Conservation (phyloP, 352 stramenopile species). For the Halophytophthora batemanensis region DNA sequence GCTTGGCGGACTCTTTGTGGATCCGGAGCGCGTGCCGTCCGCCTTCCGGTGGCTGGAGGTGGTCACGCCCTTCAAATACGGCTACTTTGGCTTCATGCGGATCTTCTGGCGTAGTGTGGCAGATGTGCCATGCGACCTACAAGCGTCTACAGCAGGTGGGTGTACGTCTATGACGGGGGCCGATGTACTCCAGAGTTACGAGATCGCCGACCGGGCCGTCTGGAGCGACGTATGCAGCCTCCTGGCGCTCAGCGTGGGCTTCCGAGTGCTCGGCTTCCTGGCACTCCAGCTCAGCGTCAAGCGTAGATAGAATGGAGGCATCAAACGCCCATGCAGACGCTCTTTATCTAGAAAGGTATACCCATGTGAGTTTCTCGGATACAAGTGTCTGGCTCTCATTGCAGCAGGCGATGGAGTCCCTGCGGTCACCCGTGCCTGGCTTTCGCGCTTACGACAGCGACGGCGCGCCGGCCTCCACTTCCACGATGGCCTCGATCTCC, state of each 20-base stretch:
- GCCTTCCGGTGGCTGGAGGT: slow-evolving; percentile 47
- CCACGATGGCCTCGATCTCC: slow-evolving; percentile 96
- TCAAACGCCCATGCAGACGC: no score
- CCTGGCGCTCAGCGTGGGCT: slow-evolving; percentile 24
- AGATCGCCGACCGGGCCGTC: slow-evolving; percentile 26
- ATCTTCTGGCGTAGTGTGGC: slow-evolving; percentile 38
- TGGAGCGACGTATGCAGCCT: slow-evolving; percentile 14
- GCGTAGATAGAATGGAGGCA: no score
- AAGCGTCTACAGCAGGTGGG: slow-evolving; percentile 5
- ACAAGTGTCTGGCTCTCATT: no score
- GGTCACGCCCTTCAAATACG: slow-evolving; percentile 50
- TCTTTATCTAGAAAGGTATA: no score
- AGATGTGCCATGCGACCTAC: slow-evolving; percentile 34
- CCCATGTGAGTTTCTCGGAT: no score
- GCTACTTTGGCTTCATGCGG: slow-evolving; percentile 46
- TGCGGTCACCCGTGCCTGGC: no score
- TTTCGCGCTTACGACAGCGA: no score
- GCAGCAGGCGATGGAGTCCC: no score
- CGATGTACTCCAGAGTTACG: slow-evolving; percentile 33
- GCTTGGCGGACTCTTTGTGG: slow-evolving; percentile 48
- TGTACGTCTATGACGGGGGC: slow-evolving; percentile 26
- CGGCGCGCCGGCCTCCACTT: no score
- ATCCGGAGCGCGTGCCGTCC: slow-evolving; percentile 27
- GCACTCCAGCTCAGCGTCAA: slow-evolving; percentile 27
- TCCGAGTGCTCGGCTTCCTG: slow-evolving; percentile 26